Percentiles rank a stretch among this genome's conserved stretches.
phyloP scores from a whole-genome alignment of 164 flowering plant genomes.

The Umbilicus rupestris region DNA sequence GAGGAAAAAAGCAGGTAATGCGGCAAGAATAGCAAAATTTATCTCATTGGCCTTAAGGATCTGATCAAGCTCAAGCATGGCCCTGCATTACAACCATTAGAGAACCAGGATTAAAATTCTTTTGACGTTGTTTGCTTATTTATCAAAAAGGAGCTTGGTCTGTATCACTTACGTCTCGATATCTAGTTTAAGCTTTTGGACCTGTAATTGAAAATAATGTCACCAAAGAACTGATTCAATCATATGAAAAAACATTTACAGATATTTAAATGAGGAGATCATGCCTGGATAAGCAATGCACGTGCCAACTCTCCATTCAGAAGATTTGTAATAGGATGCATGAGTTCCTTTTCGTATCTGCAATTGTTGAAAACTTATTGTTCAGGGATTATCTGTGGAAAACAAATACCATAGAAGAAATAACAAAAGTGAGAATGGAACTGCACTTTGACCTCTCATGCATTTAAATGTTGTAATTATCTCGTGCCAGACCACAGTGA shows the following conservation, averaged over 20 bases:
- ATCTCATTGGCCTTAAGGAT: conserved; percentile 94
- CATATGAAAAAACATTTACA: not conserved
- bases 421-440: not conserved
- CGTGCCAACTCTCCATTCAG: conserved; percentile 88
- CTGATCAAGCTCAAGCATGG: conserved; percentile 94
- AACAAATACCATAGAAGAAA: not conserved
- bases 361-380: conserved; percentile 9
- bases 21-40: conserved; percentile 94
- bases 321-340: conserved; percentile 83
- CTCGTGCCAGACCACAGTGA: not conserved
- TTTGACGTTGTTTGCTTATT: not conserved
- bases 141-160: not conserved
- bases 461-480: not conserved
- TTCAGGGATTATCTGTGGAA: not conserved
- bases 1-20: conserved; percentile 88
- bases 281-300: conserved; percentile 88
- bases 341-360: conserved; percentile 88
- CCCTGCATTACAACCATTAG: conserved; percentile 42
- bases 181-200: conserved; percentile 94
- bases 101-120: not conserved
- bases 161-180: conserved; percentile 73
- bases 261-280: not conserved
- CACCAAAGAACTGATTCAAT: conserved; percentile 4
- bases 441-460: not conserved
- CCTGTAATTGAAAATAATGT: conserved; percentile 36